phyloP scores from a whole-genome alignment of 495 filamentous ascomycete genomes.

The Daldinia grandis region DNA sequence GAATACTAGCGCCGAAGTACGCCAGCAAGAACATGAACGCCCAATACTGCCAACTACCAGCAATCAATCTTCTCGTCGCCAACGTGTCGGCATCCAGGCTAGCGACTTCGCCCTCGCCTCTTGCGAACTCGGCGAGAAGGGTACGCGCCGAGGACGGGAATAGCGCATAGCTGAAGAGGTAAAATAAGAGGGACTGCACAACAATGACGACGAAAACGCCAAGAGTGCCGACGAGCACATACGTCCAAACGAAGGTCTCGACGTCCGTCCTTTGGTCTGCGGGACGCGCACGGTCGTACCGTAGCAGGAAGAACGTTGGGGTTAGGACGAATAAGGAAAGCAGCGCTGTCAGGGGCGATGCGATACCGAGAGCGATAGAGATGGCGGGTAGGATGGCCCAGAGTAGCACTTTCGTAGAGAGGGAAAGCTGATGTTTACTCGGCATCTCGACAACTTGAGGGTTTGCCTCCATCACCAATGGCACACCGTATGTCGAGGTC shows the following conservation, averaged over 20 bases:
- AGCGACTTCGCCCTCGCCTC: constrained; percentile 20
- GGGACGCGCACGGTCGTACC: constrained; percentile 10
- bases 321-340: constrained; percentile 1
- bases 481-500: neutral
- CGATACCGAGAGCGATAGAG: constrained; percentile 5
- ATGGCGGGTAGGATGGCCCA: constrained; percentile 11
- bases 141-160: constrained; percentile 2
- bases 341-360: neutral
- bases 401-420: constrained; percentile 4
- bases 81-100: constrained; percentile 22
- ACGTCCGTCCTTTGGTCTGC: constrained; percentile 1
- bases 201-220: constrained; percentile 21
- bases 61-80: constrained; percentile 10
- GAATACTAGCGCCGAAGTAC: constrained; percentile 27
- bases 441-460: neutral
- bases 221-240: constrained; percentile 19
- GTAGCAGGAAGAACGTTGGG: constrained; percentile 2
- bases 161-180: constrained; percentile 1
- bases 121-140: neutral
- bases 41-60: constrained; percentile 35
- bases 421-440: constrained; percentile 1
- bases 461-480: constrained; percentile 1
- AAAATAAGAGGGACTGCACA: constrained; percentile 16
- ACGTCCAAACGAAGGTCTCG: constrained; percentile 30
- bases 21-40: constrained; percentile 28